Base-by-base conservation (phyloP, 2,329 filamentous ascomycete species). In the Hypoxylon sp. region DNA sequence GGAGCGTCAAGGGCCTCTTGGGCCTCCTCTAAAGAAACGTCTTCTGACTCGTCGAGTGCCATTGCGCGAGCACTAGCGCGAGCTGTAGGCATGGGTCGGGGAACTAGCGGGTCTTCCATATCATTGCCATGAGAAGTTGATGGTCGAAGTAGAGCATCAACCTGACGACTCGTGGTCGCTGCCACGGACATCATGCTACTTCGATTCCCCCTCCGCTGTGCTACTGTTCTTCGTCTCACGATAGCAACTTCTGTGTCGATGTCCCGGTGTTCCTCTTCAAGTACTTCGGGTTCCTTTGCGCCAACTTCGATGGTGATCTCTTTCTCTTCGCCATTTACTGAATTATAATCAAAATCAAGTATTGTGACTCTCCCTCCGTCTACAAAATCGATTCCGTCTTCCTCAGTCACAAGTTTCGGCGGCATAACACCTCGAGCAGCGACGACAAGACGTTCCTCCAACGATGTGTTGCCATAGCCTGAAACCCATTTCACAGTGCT, bases 171-270 rank as follows among this genome's bases (percentile, higher is more conserved):
- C 6, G 81, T 78, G 6, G 79, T 81, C 1, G 86, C 85, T 8
- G 83, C 79, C 23, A 85, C 78, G 50, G 84, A 82, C 65, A 86
- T 81, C 32, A 88, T 74, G 59, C 81, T 80, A 51, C 78, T 77
- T 63, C 84, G 78, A 47, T 80, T 76, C 61, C 83, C 84, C 69
- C 85, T 82, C 54, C 85, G 85, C 72, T 90, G 88, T 34, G 90
- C 85, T 14, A 91, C 89, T 2, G 92, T 94, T 69, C 92, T 85
- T 68, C 91, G 85, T 70, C 92, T 86, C 53, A 93, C 91, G 71
- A 95, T 88, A 68, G 92, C 92, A 19, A 96, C 91, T 76, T 94
- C 92, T 1, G 89, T 88, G 61, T 90, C 92, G 61, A 95, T 82
- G 71, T 93, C 91, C 21, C 90, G 87, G 68, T 87, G 85, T 72